Evolutionary conservation across 352 stramenopile species (phyloP), one percentile per base, ranked within the genome.

Genomic region (Globisporangium barbulae): DNA sequence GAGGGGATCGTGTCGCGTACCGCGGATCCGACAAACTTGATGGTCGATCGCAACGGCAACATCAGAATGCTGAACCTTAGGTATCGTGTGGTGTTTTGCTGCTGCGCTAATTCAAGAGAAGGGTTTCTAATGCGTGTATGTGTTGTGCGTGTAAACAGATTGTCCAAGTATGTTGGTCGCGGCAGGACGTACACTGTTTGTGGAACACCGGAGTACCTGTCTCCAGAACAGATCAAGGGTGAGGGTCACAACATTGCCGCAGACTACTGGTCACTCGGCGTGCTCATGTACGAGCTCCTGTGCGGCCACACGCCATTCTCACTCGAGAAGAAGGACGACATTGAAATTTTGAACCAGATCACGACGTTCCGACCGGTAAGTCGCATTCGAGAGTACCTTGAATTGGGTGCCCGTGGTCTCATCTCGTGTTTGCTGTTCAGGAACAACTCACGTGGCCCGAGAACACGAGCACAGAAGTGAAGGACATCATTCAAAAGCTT

Each of bases 261-360:
- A 4, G 94, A 98, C 65, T 98, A 98, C 71, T 98, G 94, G 94
- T 85, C 92, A 12, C 80, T 98, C 37, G 94, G 94, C 25, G 92
- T 97, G 60, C 83, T 98, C 59, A 92, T 98, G 74, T 98, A 97
- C 75, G 94, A 98, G 72, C 79, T 98, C 31, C 70, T 98, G 1
- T 89, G 83, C 42, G 92, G 91, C 4, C 74, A 85, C 21, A 97
- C 93, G 2, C 93, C 94, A 3, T 98, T 98, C 58, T 85, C 81
- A 9, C 72, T 75, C 19, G 82, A 93, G 63, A 89, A 88, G 52
- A 81, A 91, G 48, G 88, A 93, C 47, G 88, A 96, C 50, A 77
- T 93, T 49, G 89, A 95, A 53, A 94, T 96, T 63, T 78, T 96
- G 65, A 95, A 95, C 71, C 71, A 85, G 54, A 96, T 96, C 54